phyloP scores from a whole-genome alignment of 768 basidiomycete species.

The Dioszegia hungarica region DNA sequence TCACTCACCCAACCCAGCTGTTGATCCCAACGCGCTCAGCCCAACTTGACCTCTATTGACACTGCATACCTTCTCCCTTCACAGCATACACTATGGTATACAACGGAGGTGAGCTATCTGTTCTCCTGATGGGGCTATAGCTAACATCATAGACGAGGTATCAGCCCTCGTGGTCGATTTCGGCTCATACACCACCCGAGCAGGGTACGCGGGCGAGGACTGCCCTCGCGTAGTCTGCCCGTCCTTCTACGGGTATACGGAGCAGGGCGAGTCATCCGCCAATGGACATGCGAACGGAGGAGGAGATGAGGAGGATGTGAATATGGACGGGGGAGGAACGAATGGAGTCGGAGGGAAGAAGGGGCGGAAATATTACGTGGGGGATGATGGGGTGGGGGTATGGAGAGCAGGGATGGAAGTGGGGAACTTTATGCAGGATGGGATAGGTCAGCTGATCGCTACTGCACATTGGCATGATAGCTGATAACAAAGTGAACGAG shows the following conservation, averaged over 20 bases:
- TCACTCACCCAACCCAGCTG: too few relatives aligned
- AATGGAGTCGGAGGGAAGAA: slow-evolving; percentile 45
- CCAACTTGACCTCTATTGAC: not conserved
- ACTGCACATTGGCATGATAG: not conserved
- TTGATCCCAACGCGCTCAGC: too few relatives aligned
- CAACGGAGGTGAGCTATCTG: slow-evolving; percentile 43
- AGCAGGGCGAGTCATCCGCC: slow-evolving; percentile 21
- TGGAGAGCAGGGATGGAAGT: slow-evolving; percentile 91
- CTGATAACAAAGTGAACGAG: slow-evolving; percentile 38
- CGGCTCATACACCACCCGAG: slow-evolving; percentile 80
- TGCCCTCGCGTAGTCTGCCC: slow-evolving; percentile 88
- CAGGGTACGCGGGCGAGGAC: slow-evolving; percentile 97
- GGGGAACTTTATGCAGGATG: slow-evolving; percentile 73
- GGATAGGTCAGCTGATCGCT: slow-evolving; percentile 60
- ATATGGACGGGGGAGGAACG: slow-evolving; percentile 16
- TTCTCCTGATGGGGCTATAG: not conserved
- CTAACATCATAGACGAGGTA: slow-evolving; percentile 70
- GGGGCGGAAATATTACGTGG: slow-evolving; percentile 61
- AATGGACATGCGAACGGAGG: too few relatives aligned
- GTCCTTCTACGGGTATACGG: slow-evolving; percentile 75
- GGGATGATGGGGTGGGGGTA: slow-evolving; percentile 79
- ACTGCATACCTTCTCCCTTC: not conserved
- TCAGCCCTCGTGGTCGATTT: slow-evolving; percentile 93
- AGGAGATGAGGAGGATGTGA: slow-evolving; percentile 15
- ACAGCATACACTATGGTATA: slow-evolving; percentile 45